Conservation (phyloP, 306 rosid genomes). For the Vicia faba region DNA sequence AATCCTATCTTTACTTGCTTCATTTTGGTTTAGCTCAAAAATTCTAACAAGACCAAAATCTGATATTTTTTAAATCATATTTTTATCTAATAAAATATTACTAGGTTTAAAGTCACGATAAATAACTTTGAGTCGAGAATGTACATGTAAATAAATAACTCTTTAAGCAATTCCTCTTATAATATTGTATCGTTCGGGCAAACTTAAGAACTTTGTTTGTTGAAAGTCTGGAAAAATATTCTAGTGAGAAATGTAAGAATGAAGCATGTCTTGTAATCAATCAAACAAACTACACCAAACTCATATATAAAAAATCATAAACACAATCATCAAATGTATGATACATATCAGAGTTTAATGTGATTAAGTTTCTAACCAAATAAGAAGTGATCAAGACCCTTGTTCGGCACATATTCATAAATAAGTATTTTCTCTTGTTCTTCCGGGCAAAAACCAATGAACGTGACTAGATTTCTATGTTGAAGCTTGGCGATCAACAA, state of each 20-base stretch:
- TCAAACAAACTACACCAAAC: too few species aligned
- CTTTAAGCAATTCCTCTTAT: slow-evolving; percentile 12
- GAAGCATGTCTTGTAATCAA: too few species aligned
- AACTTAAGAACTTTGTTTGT: not conserved
- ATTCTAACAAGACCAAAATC: slow-evolving; percentile 19
- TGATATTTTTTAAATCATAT: slow-evolving; percentile 21
- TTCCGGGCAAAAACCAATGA: not conserved
- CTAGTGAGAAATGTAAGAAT: not conserved
- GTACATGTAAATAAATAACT: slow-evolving; percentile 4
- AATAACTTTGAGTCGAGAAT: slow-evolving; percentile 18
- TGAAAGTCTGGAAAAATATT: not conserved
- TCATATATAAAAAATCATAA: too few species aligned
- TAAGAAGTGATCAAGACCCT: slow-evolving; percentile 8
- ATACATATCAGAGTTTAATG: not conserved
- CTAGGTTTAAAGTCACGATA: slow-evolving; percentile 16
- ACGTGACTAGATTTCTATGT: slow-evolving; percentile 5
- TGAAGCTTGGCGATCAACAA: slow-evolving; percentile 15
- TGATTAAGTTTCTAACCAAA: not conserved
- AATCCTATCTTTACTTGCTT: slow-evolving; percentile 4
- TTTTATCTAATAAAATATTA: slow-evolving; percentile 12
- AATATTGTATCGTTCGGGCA: not conserved
- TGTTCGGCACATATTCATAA: not conserved
- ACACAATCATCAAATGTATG: not conserved
- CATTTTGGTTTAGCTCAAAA: slow-evolving; percentile 7
- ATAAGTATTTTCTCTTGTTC: slow-evolving; percentile 19